These are phyloP conservation scores for Closterium sp. DNA, from an alignment of 139 green algal genomes.

Conservation along the genomic window DNA sequence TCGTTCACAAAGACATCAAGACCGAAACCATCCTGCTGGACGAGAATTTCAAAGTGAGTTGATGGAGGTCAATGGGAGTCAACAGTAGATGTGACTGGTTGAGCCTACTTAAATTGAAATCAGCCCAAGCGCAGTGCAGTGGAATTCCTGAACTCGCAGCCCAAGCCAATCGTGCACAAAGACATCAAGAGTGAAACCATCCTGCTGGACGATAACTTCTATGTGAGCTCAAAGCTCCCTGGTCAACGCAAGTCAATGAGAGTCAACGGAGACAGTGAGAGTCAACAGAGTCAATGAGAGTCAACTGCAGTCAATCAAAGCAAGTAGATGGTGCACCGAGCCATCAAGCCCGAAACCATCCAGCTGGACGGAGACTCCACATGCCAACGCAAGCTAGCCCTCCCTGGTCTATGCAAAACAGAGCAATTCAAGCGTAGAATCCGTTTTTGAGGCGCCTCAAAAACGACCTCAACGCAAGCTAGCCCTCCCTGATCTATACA, in stretches of 20 bases:
- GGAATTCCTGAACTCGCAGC: too few species aligned
- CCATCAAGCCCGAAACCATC: not conserved
- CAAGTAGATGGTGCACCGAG: not conserved
- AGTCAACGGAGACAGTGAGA: not conserved
- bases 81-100: not conserved
- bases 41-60: not conserved
- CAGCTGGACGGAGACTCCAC: not conserved
- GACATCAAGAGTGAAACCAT: not conserved
- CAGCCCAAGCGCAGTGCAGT: too few species aligned
- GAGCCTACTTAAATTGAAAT: not conserved
- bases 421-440: not conserved
- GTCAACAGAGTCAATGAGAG: too few species aligned
- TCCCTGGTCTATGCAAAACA: not conserved
- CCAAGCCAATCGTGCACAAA: not conserved
- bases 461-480: too few species aligned
- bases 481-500: too few species aligned
- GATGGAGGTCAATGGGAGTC: not conserved
- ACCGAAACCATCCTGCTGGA: slow-evolving; percentile 1
- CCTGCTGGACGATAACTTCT: slow-evolving; percentile 3
- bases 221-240: not conserved
- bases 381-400: not conserved
- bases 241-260: not conserved
- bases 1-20: not conserved
- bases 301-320: not conserved
- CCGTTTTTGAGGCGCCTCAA: too few species aligned